Percentiles rank a stretch among this genome's conserved stretches.
phyloP scores from a whole-genome alignment of 2,329 filamentous ascomycete genomes.

The Xylaria arbuscula region DNA sequence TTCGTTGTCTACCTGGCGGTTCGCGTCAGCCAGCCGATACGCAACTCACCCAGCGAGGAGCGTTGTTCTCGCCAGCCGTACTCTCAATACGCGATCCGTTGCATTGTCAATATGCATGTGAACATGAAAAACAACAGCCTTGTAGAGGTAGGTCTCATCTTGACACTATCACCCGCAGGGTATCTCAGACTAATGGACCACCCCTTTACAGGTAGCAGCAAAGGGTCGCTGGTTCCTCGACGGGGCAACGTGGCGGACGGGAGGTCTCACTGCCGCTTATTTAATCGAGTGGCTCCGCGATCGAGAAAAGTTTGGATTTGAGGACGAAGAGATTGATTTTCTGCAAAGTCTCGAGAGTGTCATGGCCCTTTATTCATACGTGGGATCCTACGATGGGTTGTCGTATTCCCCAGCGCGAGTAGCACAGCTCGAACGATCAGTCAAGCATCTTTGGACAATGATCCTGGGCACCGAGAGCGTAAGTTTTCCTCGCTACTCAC shows the following conservation, averaged over 20 bases:
- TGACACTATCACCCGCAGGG: neutral
- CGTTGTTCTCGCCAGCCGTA: constrained; percentile 13
- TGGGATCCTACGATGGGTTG: constrained; percentile 14
- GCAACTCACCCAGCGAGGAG: neutral
- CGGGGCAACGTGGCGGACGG: constrained; percentile 23
- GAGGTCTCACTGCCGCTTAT: constrained; percentile 27
- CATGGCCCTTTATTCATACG: constrained; percentile 26
- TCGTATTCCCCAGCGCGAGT: constrained; percentile 26
- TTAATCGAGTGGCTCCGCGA: constrained; percentile 25
- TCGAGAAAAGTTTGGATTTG: constrained; percentile 12
- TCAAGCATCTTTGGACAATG: constrained; percentile 30
- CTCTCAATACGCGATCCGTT: constrained; percentile 25
- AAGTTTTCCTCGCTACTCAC: neutral
- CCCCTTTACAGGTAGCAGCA: constrained; percentile 22
- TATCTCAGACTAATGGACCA: neutral
- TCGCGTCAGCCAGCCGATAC: constrained; percentile 27
- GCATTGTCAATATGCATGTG: constrained; percentile 23
- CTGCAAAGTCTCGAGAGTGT: constrained; percentile 29
- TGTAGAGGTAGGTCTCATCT: constrained; percentile 14
- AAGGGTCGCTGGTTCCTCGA: constrained; percentile 31
- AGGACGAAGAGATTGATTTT: constrained; percentile 29
- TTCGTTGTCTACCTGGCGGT: constrained; percentile 25
- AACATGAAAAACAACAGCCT: constrained; percentile 29
- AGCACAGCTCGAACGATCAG: constrained; percentile 26
- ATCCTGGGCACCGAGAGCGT: constrained; percentile 21